Evolutionary conservation across 2,329 filamentous ascomycete genomes (phyloP).

Genomic region (Penicillium sp.): DNA sequence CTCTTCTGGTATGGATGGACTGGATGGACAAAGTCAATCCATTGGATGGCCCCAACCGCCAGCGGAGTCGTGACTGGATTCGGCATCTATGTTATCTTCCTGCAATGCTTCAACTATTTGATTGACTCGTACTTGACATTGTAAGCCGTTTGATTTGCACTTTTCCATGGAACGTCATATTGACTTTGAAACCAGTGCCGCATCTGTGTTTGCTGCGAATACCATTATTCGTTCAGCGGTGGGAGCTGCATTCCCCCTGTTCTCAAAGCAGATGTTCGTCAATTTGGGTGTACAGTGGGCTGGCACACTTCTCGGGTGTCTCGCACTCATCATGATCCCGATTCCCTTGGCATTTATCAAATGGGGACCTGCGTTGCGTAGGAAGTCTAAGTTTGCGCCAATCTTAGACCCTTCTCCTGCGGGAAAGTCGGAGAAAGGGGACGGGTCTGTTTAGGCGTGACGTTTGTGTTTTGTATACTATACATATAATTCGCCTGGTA

Average conservation of each 20-base stretch:
- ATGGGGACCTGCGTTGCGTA: constrained; percentile 25
- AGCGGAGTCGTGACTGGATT: constrained; percentile 28
- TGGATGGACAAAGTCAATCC: constrained; percentile 25
- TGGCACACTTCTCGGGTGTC: constrained; percentile 31
- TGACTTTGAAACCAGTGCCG: constrained; percentile 21
- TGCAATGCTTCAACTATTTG: constrained; percentile 32
- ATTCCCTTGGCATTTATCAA: constrained; percentile 31
- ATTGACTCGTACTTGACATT: constrained; percentile 35
- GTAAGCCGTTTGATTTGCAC: constrained; percentile 21
- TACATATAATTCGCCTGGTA: background rate
- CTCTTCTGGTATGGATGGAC: constrained; percentile 35
- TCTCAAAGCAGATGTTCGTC: constrained; percentile 32
- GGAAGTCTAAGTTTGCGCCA: constrained; percentile 24
- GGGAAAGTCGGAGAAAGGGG: background rate
- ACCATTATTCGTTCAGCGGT: constrained; percentile 33
- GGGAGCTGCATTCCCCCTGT: constrained; percentile 31
- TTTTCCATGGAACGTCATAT: background rate
- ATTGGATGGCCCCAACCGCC: constrained; percentile 31
- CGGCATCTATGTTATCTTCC: constrained; percentile 28
- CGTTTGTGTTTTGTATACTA: background rate
- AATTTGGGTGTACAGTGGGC: constrained; percentile 34
- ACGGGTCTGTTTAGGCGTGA: constrained; percentile 5
- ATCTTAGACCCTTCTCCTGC: background rate
- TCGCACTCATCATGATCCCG: constrained; percentile 32
- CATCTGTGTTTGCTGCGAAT: constrained; percentile 34